A percentile compares a stretch with the other conserved stretches of the same genome.
Evolutionary conservation across 768 basidiomycete genomes (phyloP).

Genomic region (Coprinopsis sp.): DNA sequence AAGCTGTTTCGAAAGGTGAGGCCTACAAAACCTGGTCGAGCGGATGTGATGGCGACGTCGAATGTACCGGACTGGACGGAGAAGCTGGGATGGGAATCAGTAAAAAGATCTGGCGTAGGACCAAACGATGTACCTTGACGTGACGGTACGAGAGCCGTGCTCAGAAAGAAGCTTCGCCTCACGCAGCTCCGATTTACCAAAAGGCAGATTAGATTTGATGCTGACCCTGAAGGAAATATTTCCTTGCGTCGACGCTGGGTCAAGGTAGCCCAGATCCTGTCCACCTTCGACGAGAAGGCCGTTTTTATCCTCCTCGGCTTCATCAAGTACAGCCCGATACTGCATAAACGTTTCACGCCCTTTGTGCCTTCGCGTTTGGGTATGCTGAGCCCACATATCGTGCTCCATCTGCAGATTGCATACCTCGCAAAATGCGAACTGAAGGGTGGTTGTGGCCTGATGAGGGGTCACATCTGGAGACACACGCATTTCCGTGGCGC

Average conservation of each 20-base stretch:
- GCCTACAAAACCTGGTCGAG: slow-evolving; percentile 21
- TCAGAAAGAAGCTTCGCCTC: slow-evolving; percentile 25
- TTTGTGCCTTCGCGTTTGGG: neutral
- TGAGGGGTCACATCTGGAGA: no score
- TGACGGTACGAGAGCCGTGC: slow-evolving; percentile 18
- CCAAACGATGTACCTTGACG: slow-evolving; percentile 21
- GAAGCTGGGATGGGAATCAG: slow-evolving; percentile 20
- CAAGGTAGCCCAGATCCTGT: slow-evolving; percentile 50
- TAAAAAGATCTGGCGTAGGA: slow-evolving; percentile 6
- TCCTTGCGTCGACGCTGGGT: slow-evolving; percentile 24
- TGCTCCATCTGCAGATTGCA: neutral
- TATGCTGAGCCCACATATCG: neutral
- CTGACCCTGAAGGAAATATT: slow-evolving; percentile 18
- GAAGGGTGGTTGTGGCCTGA: no score
- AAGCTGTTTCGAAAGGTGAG: slow-evolving; percentile 30
- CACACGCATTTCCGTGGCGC: no score
- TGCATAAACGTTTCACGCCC: slow-evolving; percentile 21
- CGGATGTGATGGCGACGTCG: slow-evolving; percentile 18
- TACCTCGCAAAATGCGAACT: neutral
- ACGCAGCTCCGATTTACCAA: slow-evolving; percentile 23
- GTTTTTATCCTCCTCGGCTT: slow-evolving; percentile 52
- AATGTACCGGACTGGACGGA: slow-evolving; percentile 15
- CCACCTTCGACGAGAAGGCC: slow-evolving; percentile 40
- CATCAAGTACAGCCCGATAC: slow-evolving; percentile 41
- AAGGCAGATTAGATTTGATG: slow-evolving; percentile 26